These are phyloP conservation scores for Metarhizium anisopliae DNA, from an alignment of 2,329 filamentous ascomycete genomes.

Conservation along the genomic window DNA sequence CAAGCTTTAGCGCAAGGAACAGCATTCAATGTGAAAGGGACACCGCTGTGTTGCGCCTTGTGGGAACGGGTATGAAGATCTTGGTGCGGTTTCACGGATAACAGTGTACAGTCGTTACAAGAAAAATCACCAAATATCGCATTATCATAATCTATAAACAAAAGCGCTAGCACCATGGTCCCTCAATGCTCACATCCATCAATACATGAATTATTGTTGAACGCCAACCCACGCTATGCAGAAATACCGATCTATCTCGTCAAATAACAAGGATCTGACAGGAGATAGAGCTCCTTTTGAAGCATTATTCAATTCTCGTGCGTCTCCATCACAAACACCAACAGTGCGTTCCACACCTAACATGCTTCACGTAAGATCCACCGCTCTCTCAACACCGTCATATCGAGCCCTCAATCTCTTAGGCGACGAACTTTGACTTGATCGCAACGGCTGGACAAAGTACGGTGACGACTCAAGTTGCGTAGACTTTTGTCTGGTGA, in stretches of 20 bases:
- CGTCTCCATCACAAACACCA: not conserved
- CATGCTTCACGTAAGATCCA: constrained; percentile 10
- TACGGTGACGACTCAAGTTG: not conserved
- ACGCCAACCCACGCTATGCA: constrained; percentile 8
- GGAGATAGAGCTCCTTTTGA: not conserved
- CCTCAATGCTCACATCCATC: not conserved
- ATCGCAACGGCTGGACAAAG: constrained; percentile 5
- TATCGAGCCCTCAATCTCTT: constrained; percentile 11
- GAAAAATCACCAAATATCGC: not conserved
- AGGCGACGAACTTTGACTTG: constrained; percentile 4
- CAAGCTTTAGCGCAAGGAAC: too few relatives aligned
- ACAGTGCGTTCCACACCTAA: not conserved
- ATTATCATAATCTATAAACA: not conserved
- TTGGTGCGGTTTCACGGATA: too few relatives aligned
- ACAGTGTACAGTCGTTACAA: too few relatives aligned
- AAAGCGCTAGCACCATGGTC: too few relatives aligned
- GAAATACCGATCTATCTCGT: constrained; percentile 3
- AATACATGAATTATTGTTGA: not conserved
- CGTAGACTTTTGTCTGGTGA: not conserved
- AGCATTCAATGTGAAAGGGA: too few relatives aligned
- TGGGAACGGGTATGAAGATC: too few relatives aligned
- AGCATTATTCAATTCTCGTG: not conserved
- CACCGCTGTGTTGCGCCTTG: too few relatives aligned
- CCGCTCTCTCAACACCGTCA: constrained; percentile 22
- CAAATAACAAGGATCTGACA: not conserved